A percentile compares a stretch with the other conserved stretches of the same genome.
Conservation (phyloP, 2,329 filamentous ascomycete genomes). For the Spiromastix sp. region DNA sequence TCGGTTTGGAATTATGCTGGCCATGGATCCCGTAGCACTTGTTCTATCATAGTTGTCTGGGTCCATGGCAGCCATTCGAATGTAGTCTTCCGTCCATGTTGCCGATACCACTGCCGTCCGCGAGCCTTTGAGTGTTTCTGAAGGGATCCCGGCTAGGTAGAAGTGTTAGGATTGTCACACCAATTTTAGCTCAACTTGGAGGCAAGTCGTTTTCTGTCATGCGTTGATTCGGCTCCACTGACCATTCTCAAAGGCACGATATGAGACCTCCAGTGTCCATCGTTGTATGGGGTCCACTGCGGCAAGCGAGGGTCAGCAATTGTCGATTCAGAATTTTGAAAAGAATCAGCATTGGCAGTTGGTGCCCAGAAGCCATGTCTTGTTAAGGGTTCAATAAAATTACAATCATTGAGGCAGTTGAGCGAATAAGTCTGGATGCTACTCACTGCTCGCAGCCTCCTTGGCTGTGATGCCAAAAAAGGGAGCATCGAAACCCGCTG, state of each 20-base stretch:
- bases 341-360: too few relatives aligned
- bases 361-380: too few relatives aligned
- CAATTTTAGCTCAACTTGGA: background rate
- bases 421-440: background rate
- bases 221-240: constrained; percentile 1
- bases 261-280: constrained; percentile 12
- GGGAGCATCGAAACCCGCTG: constrained; percentile 10
- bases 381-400: too few relatives aligned
- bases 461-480: constrained; percentile 10
- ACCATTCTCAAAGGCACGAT: constrained; percentile 12
- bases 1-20: constrained; percentile 18
- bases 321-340: background rate
- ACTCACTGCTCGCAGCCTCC: background rate
- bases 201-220: background rate
- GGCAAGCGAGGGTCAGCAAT: background rate
- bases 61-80: constrained; percentile 1
- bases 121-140: constrained; percentile 9
- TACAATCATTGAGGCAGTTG: too few relatives aligned
- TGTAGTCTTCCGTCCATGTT: constrained; percentile 10
- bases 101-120: constrained; percentile 10
- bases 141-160: constrained; percentile 9
- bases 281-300: constrained; percentile 16
- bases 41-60: constrained; percentile 1
- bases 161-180: background rate
- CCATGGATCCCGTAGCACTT: background rate